Evolutionary conservation across 2,329 filamentous ascomycete species (phyloP).

Genomic region (Scortechinia acanthostroma): DNA sequence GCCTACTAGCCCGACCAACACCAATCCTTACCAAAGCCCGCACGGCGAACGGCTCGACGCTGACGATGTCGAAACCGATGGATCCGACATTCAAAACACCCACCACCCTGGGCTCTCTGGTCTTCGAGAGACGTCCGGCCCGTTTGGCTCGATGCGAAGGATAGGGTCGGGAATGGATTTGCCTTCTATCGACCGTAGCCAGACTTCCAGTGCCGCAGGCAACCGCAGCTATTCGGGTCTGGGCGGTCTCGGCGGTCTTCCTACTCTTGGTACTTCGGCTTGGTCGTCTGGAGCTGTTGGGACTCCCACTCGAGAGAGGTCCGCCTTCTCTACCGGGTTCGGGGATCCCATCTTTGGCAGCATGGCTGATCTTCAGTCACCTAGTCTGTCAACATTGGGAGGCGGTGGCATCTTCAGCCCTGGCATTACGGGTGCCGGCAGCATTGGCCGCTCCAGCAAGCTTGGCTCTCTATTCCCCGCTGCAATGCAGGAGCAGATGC

Average conservation of each 20-base stretch:
- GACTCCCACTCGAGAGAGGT: conserved; percentile 61
- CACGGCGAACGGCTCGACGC: conserved; percentile 55
- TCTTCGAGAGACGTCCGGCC: conserved; percentile 10
- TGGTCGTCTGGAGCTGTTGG: conserved; percentile 43
- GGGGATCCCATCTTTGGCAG: conserved; percentile 19
- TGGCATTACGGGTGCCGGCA: conserved; percentile 49
- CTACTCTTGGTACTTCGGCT: conserved; percentile 23
- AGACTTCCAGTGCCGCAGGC: conserved; percentile 72
- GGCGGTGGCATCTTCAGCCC: conserved; percentile 68
- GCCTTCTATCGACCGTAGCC: conserved; percentile 70
- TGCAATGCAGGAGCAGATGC: conserved; percentile 74
- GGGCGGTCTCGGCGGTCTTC: conserved; percentile 35
- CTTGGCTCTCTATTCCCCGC: conserved; percentile 80
- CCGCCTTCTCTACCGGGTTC: conserved; percentile 50
- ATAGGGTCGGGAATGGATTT: neutral
- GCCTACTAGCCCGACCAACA: conserved; percentile 75
- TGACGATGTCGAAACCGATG: conserved; percentile 40
- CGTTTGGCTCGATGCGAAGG: neutral
- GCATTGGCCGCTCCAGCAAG: conserved; percentile 72
- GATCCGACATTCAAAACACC: conserved; percentile 39
- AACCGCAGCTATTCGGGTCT: conserved; percentile 44
- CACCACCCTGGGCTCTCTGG: conserved; percentile 38
- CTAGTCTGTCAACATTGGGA: conserved; percentile 39
- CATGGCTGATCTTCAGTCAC: conserved; percentile 67
- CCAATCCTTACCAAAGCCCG: conserved; percentile 92